Evolutionary conservation across 2,329 filamentous ascomycete species (phyloP), one percentile per base, ranked within the genome.

Genomic region (Chrysoporthe austroafricana): DNA sequence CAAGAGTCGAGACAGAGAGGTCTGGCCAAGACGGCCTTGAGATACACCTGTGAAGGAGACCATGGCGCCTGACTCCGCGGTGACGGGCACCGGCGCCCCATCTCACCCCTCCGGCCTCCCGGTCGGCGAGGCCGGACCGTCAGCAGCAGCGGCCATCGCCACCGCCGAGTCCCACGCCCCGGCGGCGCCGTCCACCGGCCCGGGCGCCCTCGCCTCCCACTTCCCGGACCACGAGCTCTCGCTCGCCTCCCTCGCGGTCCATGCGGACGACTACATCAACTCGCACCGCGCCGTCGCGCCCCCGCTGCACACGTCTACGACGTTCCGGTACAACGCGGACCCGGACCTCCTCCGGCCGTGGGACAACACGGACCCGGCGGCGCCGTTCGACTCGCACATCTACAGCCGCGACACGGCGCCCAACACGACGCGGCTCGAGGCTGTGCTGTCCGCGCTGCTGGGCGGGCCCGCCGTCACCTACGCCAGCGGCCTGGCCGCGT

Each of bases 281-380:
- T 80, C 84, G 44, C 87, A 91, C 72, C 84, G 88, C 62, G 93
- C 96, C 76, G 91, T 98, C 66, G 94, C 95, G 14, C 95, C 96
- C 68, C 89, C 95, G 4, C 84, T 98, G 75, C 95, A 98, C 77
- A 88, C 96, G 71, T 94, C 93, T 70, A 97, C 95, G 14, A 98
- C 93, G 18, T 98, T 93, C 79, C 89, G 93, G 73, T 98, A 97
- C 78, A 83, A 85, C 39, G 79, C 83, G 64, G 85, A 97, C 76
- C 92, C 93, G 1, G 85, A 89, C 6, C 77, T 88, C 39, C 85
- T 97, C 58, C 79, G 70, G 76, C 69, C 76, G 34, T 83, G 81
- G 81, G 76, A 77, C 18, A 86, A 91, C 69, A 73, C 79, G 39
- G 86, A 87, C 75, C 81, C 84, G 66, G 71, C 80, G 52, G 82